Evolutionary conservation across 805 yeast species (phyloP).

Genomic region (Yarrowia osloensis): DNA sequence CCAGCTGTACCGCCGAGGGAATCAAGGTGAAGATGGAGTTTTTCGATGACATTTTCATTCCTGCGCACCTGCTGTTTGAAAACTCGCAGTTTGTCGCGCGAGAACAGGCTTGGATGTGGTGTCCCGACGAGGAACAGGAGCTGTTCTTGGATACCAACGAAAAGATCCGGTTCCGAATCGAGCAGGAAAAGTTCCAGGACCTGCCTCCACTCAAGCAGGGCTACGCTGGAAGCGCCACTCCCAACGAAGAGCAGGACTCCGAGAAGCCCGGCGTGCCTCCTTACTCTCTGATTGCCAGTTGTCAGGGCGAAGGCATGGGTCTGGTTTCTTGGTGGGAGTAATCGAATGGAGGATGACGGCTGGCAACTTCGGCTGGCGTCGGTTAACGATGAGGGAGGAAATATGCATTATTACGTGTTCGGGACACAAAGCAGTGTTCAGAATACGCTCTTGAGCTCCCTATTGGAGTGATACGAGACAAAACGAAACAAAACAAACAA

Average conservation of each 20-base stretch:
- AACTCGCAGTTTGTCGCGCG: conserved; percentile 61
- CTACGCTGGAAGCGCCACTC: conserved; percentile 42
- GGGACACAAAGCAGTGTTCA: not conserved
- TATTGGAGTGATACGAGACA: not conserved
- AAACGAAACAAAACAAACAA: not conserved
- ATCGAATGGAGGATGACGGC: not conserved
- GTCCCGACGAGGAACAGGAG: conserved; percentile 62
- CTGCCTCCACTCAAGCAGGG: conserved; percentile 73
- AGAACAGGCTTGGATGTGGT: conserved; percentile 97
- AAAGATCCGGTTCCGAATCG: conserved; percentile 86
- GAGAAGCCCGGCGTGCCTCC: conserved; percentile 56
- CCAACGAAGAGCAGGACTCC: conserved; percentile 36
- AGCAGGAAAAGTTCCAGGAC: conserved; percentile 81
- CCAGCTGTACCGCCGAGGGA: conserved; percentile 85
- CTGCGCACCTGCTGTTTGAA: conserved; percentile 79
- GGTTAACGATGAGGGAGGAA: not conserved
- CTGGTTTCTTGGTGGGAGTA: conserved; percentile 95
- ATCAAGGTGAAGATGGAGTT: conserved; percentile 80
- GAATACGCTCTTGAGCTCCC: not conserved
- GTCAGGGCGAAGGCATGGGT: conserved; percentile 97
- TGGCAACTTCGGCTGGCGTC: too few relatives aligned
- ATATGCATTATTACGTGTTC: not conserved
- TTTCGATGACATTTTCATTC: conserved; percentile 90
- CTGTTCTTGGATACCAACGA: conserved; percentile 88
- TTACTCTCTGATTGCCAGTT: conserved; percentile 81